Evolutionary conservation across 192 early-diverging fungal genomes (phyloP), one percentile per base, ranked within the genome.

Genomic region (Coemansia sp.): DNA sequence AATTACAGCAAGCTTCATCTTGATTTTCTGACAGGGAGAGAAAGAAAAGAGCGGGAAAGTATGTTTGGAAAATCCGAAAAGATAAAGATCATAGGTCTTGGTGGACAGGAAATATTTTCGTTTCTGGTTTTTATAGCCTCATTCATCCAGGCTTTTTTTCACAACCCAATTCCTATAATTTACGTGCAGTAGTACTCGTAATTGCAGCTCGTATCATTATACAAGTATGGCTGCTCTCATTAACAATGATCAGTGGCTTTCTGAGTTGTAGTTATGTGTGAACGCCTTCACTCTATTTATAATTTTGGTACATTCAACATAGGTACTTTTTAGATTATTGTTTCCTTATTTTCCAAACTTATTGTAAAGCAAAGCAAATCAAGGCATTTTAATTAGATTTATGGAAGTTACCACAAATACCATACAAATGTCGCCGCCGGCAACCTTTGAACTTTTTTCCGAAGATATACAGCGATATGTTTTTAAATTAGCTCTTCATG

Each of bases 1-100:
- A 30, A 65, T 45, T 42, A 57, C 23, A 45, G 29, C 51, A 13
- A 55, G 42, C 63, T 65, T 65, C 63, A 65, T 65, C 57, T 39
- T 43, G 10, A 57, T 56, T 52, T 28, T 34, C 30, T 33, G 42
- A 63, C 42, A 9, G 18, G 51, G 34, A 13, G 15, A 2, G 16
- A 10, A 34, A 0, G 23, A 37, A 16, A 23, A 25, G 40, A 48
- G 28, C 26, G 10, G 12, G 18, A 16, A 53, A 53, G 26, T 30
- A 30, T 26, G 52, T 26, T 48, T 48, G 16, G 8, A 7, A 57
- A 18, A 35, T 18, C 25, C 18, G 33, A n/a, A 51, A 34, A 33
- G 6, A 39, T 49, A 30, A 63, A 26, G 29, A 23, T n/a, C 7
- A 52, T 4, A 33, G 52, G 15, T 63, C 15, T 18, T 18, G 18